Percentiles rank a stretch among this genome's conserved stretches.
Evolutionary conservation across 228 moss, liverwort and hornwort species (phyloP).

Genomic region (Sphagnum fallax): DNA sequence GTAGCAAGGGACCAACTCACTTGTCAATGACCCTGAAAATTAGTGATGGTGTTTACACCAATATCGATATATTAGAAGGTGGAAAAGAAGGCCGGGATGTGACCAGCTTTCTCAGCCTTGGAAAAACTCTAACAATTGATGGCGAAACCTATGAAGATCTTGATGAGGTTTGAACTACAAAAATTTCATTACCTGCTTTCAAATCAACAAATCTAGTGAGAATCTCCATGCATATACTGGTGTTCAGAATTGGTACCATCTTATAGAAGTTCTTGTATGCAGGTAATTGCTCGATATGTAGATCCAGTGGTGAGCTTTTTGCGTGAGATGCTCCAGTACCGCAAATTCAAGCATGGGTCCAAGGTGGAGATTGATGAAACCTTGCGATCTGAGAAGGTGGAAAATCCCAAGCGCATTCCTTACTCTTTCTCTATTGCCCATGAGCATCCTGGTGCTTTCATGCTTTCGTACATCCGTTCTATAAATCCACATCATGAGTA

Average conservation of each 20-base stretch:
- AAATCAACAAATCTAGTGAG: not conserved
- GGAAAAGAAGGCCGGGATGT: constrained; percentile 81
- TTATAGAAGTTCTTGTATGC: constrained; percentile 18
- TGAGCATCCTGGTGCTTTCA: constrained; percentile 92
- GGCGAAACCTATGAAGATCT: constrained; percentile 82
- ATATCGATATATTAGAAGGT: constrained; percentile 77
- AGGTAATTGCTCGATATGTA: constrained; percentile 82
- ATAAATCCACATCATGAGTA: constrained; percentile 73
- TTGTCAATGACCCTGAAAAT: constrained; percentile 85
- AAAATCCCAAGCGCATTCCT: constrained; percentile 69
- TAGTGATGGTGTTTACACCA: constrained; percentile 61
- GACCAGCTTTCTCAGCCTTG: constrained; percentile 79
- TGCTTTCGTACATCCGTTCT: constrained; percentile 80
- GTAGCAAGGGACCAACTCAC: constrained; percentile 85
- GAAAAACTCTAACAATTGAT: constrained; percentile 84
- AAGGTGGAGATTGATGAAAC: constrained; percentile 75
- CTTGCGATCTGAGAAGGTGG: constrained; percentile 52
- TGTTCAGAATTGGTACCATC: too few relatives aligned
- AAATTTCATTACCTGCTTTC: not conserved
- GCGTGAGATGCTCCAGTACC: constrained; percentile 57
- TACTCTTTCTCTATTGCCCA: constrained; percentile 82
- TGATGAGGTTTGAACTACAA: constrained; percentile 60
- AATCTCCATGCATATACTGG: not conserved
- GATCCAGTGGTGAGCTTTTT: constrained; percentile 59
- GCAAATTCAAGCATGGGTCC: constrained; percentile 76